Conservation (phyloP, 306 rosid species). For the Vachellia collinsii region DNA sequence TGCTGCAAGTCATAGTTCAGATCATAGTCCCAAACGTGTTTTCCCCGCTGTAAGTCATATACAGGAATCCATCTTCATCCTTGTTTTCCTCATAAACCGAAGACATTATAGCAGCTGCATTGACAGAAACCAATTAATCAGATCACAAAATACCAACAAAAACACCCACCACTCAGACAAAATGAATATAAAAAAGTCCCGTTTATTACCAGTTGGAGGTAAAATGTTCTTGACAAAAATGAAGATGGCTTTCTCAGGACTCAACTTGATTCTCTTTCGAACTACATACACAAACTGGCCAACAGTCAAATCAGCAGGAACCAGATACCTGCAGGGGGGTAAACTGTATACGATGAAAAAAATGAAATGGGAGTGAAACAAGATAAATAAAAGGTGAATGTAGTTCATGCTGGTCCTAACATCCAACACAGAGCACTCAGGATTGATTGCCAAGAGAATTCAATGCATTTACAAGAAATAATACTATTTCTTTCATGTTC, state of each 20-base stretch:
- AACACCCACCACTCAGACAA: not conserved
- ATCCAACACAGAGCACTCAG: not conserved
- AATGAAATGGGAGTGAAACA: not conserved
- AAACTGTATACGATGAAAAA: not conserved
- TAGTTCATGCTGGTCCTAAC: not conserved
- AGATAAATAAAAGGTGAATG: not conserved
- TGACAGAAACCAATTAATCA: conserved; percentile 20
- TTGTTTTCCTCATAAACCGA: conserved; percentile 57
- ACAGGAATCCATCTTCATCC: conserved; percentile 71
- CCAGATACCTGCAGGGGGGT: conserved; percentile 49
- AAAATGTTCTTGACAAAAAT: conserved; percentile 59
- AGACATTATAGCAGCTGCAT: conserved; percentile 62
- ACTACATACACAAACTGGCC: conserved; percentile 70
- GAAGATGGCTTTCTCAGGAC: conserved; percentile 67
- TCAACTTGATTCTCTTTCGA: conserved; percentile 62
- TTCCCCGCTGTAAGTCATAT: conserved; percentile 67
- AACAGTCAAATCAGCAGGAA: conserved; percentile 64
- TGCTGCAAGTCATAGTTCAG: conserved; percentile 25
- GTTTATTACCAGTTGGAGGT: conserved; percentile 55
- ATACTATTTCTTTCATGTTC: not conserved
- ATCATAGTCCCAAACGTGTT: conserved; percentile 53
- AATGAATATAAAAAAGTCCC: not conserved
- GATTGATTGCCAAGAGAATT: conserved; percentile 13
- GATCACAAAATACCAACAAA: not conserved
- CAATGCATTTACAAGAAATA: not conserved